These are phyloP conservation scores for Suillus spraguei DNA, from an alignment of 768 basidiomycete genomes.

Conservation along the genomic window DNA sequence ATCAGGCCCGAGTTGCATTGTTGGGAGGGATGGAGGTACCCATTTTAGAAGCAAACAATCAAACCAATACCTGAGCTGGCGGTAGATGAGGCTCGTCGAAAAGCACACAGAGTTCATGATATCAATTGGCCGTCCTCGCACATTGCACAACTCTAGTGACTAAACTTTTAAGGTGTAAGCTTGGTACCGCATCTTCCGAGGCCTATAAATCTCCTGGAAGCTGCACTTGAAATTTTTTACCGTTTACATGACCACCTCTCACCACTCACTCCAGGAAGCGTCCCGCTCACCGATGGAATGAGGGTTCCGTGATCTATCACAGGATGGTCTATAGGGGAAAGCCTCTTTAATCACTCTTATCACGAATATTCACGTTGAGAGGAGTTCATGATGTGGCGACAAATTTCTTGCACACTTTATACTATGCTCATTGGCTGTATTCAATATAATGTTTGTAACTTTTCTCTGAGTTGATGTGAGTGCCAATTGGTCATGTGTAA, in stretches of 20 bases:
- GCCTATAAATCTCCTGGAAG: conserved; percentile 4
- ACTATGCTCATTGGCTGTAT: not conserved
- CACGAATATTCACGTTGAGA: conserved; percentile 66
- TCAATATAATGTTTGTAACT: not conserved
- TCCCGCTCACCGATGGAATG: conserved; percentile 58
- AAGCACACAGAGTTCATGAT: not conserved
- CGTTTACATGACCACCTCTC: conserved; percentile 48
- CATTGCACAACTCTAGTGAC: too few species aligned
- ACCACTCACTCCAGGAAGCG: conserved; percentile 52
- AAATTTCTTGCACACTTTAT: conserved; percentile 23
- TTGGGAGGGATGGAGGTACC: conserved; percentile 46
- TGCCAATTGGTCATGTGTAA: not conserved
- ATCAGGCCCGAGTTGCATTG: conserved; percentile 64
- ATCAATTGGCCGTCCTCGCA: not conserved
- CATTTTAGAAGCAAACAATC: conserved; percentile 25
- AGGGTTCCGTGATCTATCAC: conserved; percentile 40
- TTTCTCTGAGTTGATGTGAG: not conserved
- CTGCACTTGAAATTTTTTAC: conserved; percentile 16
- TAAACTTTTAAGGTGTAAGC: too few species aligned
- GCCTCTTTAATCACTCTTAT: conserved; percentile 88
- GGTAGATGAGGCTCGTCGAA: conserved; percentile 15
- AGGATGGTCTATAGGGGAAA: conserved; percentile 52
- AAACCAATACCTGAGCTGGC: conserved; percentile 22
- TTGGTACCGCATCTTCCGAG: conserved; percentile 6
- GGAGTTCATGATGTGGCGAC: conserved; percentile 88